These are phyloP conservation scores for Nannochloropsis granulata DNA, from an alignment of 108 stramenopile genomes.

Conservation along the genomic window DNA sequence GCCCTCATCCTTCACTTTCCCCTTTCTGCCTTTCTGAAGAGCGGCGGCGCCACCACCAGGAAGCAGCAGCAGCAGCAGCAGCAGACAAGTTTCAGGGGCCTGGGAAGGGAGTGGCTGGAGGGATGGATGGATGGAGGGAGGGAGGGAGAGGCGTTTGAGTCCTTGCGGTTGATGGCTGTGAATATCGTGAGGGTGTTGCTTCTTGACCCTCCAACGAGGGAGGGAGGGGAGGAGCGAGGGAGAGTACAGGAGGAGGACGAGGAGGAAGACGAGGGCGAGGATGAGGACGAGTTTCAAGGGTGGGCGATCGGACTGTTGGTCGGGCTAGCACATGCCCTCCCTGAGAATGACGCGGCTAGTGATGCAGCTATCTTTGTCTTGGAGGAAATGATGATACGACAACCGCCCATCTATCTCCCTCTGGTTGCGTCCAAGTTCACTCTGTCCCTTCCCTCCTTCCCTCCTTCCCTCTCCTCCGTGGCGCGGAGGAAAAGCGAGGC, in stretches of 20 bases:
- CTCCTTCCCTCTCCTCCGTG: too few relatives aligned
- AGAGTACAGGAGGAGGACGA: neutral
- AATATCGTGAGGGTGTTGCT: neutral
- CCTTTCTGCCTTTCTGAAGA: neutral
- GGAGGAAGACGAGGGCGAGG: neutral
- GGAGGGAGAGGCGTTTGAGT: neutral
- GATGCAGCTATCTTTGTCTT: neutral
- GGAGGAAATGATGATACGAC: neutral
- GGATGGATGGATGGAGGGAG: neutral
- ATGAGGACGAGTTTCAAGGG: neutral
- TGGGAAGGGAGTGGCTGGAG: neutral
- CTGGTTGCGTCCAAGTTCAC: neutral
- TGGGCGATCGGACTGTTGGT: neutral
- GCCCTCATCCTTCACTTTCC: neutral
- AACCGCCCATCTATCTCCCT: neutral
- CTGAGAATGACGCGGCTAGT: neutral
- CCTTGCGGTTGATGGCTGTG: neutral
- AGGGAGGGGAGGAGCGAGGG: neutral
- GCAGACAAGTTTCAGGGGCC: neutral
- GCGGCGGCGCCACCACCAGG: too few relatives aligned
- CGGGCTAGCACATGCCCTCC: neutral
- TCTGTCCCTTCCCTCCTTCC: neutral
- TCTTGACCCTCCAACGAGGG: neutral
- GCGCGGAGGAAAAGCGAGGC: too few relatives aligned
- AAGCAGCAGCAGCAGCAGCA: neutral